These are phyloP conservation scores for Marchantia paleacea DNA, from an alignment of 225 moss, liverwort and hornwort genomes.

Conservation along the genomic window DNA sequence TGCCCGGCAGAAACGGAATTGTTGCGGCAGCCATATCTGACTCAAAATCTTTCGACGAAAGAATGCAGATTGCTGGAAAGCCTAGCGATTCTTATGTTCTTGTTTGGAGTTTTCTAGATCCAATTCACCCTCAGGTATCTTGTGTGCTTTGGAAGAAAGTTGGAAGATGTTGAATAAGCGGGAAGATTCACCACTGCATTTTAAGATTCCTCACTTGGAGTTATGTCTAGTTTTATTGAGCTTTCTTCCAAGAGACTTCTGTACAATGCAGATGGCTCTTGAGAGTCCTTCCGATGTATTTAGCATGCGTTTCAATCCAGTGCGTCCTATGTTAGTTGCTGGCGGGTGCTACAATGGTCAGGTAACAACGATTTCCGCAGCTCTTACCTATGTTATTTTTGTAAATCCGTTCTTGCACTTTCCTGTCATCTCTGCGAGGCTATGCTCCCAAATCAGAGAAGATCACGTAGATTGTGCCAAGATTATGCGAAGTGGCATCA, in stretches of 20 bases:
- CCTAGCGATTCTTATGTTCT: constrained; percentile 71
- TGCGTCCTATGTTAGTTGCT: constrained; percentile 62
- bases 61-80: constrained; percentile 58
- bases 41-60: constrained; percentile 76
- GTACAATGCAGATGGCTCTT: constrained; percentile 54
- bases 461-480: neutral
- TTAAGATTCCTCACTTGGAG: neutral
- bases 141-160: neutral
- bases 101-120: constrained; percentile 83
- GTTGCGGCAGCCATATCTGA: constrained; percentile 74
- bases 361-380: constrained; percentile 29
- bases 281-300: constrained; percentile 78
- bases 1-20: constrained; percentile 74
- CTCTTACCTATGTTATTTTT: neutral
- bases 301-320: constrained; percentile 73
- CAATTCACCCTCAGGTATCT: constrained; percentile 83
- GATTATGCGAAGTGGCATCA: neutral
- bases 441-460: neutral
- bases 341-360: constrained; percentile 93
- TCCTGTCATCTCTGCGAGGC: neutral
- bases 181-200: neutral
- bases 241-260: neutral
- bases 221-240: neutral
- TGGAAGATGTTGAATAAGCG: neutral
- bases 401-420: neutral